phyloP scores from a whole-genome alignment of 192 early-diverging fungal genomes.

The Mortierella claussenii region DNA sequence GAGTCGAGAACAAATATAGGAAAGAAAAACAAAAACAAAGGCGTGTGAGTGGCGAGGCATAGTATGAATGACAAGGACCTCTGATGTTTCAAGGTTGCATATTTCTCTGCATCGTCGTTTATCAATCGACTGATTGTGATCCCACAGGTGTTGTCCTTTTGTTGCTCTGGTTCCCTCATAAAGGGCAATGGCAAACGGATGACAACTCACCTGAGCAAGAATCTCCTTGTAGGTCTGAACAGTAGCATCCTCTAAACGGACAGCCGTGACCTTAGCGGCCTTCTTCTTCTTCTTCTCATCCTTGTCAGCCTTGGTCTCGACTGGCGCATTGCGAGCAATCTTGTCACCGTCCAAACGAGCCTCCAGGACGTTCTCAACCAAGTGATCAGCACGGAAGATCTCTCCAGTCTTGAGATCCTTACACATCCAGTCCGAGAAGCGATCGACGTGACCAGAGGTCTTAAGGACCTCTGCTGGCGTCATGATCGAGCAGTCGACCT shows the following conservation, averaged over 20 bases:
- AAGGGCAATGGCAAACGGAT: no score
- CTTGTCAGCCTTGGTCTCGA: constrained; percentile 58
- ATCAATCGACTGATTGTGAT: neutral
- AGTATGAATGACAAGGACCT: neutral
- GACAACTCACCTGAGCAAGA: constrained; percentile 78
- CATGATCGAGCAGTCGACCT: constrained; percentile 97
- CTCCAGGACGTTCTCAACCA: constrained; percentile 93
- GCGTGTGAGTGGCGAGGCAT: neutral
- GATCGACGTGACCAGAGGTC: constrained; percentile 99
- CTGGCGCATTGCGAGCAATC: constrained; percentile 67
- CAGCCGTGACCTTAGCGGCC: constrained; percentile 69
- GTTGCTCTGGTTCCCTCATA: no score
- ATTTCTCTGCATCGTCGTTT: neutral
- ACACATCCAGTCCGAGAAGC: constrained; percentile 99
- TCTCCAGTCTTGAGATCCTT: constrained; percentile 92
- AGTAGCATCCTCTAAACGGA: constrained; percentile 69
- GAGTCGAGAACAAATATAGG: no score
- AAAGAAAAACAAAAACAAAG: neutral
- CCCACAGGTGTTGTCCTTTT: no score
- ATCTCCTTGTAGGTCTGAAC: constrained; percentile 83
- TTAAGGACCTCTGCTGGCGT: constrained; percentile 96
- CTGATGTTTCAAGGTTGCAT: neutral
- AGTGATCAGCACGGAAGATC: constrained; percentile 97
- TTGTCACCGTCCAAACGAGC: constrained; percentile 90
- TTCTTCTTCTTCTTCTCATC: constrained; percentile 80